A percentile compares a stretch with the other conserved stretches of the same genome.
Conservation (phyloP, 2,329 filamentous ascomycete species). For the Hypoxylon sp. region DNA sequence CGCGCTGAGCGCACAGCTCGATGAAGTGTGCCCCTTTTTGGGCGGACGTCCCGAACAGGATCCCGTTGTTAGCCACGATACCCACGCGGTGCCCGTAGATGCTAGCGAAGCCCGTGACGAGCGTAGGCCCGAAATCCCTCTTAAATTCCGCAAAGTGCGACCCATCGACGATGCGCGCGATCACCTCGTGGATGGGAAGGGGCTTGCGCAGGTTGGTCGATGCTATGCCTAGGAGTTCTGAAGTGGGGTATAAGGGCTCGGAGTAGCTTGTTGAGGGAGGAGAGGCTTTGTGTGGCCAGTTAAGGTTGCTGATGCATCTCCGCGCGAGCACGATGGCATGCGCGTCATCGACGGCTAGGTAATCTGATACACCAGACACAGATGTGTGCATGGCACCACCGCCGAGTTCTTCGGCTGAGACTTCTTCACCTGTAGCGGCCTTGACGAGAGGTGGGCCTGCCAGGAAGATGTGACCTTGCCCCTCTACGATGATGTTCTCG, state of each 20-base stretch:
- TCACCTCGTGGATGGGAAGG: slow-evolving; percentile 89
- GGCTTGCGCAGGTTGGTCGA: slow-evolving; percentile 90
- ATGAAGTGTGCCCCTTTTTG: slow-evolving; percentile 98
- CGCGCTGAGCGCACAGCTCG: slow-evolving; percentile 90
- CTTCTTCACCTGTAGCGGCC: slow-evolving; percentile 93
- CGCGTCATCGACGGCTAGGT: slow-evolving; percentile 93
- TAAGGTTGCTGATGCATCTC: slow-evolving; percentile 88
- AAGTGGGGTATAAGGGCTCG: slow-evolving; percentile 84
- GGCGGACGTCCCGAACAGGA: slow-evolving; percentile 89
- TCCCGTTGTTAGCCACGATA: slow-evolving; percentile 96
- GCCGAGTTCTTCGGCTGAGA: slow-evolving; percentile 90
- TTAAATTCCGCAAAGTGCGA: slow-evolving; percentile 96
- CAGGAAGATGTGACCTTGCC: slow-evolving; percentile 97
- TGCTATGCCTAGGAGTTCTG: slow-evolving; percentile 89
- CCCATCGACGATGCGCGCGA: slow-evolving; percentile 92
- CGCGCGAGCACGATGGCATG: slow-evolving; percentile 90
- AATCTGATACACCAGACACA: slow-evolving; percentile 93
- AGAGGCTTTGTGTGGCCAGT: slow-evolving; percentile 76
- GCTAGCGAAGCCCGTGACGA: slow-evolving; percentile 91
- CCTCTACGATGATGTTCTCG: slow-evolving; percentile 95
- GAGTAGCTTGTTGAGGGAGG: slow-evolving; percentile 66
- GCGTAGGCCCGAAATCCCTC: slow-evolving; percentile 86
- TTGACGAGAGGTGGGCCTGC: slow-evolving; percentile 95
- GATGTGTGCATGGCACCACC: slow-evolving; percentile 92
- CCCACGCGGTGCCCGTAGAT: slow-evolving; percentile 94